These are phyloP conservation scores for Lunularia cruciata DNA, from an alignment of 225 moss, liverwort and hornwort genomes.

Conservation along the genomic window DNA sequence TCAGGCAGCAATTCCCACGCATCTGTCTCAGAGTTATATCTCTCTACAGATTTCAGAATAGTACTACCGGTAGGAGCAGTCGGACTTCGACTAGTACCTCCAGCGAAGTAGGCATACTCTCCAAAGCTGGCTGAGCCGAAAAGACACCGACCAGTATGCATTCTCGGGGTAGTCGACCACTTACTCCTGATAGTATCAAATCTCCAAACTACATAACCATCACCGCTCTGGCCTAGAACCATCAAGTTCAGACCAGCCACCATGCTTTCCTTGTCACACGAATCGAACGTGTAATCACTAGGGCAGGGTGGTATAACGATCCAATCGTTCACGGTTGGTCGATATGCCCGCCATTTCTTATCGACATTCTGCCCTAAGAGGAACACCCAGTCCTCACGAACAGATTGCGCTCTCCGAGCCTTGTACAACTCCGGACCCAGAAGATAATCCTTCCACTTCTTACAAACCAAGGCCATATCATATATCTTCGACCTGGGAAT, in stretches of 20 bases:
- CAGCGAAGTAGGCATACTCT: conserved; percentile 82
- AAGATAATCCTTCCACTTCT: conserved; percentile 60
- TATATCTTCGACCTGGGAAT: conserved; percentile 57
- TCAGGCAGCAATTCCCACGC: conserved; percentile 71
- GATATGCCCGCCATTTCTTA: conserved; percentile 75
- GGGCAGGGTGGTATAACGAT: conserved; percentile 68
- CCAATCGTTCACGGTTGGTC: conserved; percentile 60
- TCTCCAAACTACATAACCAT: conserved; percentile 72
- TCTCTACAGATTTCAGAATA: conserved; percentile 56
- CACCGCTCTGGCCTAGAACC: conserved; percentile 66
- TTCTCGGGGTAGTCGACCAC: conserved; percentile 66
- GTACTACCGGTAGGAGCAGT: no score
- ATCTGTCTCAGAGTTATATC: conserved; percentile 57
- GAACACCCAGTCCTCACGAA: conserved; percentile 75
- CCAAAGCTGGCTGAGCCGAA: conserved; percentile 83
- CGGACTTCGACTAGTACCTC: conserved; percentile 55
- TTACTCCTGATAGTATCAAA: conserved; percentile 69
- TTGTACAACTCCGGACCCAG: conserved; percentile 53
- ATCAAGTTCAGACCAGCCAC: conserved; percentile 79
- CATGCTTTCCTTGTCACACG: conserved; percentile 82
- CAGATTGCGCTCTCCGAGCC: conserved; percentile 41
- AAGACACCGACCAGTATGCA: conserved; percentile 73
- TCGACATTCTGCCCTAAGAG: conserved; percentile 39
- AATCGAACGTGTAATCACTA: conserved; percentile 73
- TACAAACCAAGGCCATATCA: conserved; percentile 54